Evolutionary conservation across 1,139 yeast species (phyloP).

Genomic region (Casaregolazyma suthepensis): DNA sequence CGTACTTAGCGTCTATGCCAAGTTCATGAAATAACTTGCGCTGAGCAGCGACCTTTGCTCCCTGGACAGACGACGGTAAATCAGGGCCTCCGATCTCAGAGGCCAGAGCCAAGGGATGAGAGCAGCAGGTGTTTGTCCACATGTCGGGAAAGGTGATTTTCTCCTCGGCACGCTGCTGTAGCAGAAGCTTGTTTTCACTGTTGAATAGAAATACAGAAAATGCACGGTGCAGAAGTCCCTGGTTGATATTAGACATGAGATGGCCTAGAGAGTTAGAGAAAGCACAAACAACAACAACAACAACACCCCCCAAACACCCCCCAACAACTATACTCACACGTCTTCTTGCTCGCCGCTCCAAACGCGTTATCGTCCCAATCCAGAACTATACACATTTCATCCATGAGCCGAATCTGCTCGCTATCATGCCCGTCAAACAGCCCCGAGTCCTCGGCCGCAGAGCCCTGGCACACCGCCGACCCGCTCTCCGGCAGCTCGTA

Average conservation of each 20-base stretch:
- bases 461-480: slow-evolving; percentile 9
- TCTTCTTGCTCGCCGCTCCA: slow-evolving; percentile 91
- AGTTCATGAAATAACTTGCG: slow-evolving; percentile 89
- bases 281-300: background rate
- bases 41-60: slow-evolving; percentile 84
- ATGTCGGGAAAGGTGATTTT: slow-evolving; percentile 91
- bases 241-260: slow-evolving; percentile 76
- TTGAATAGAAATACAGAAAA: slow-evolving; percentile 90
- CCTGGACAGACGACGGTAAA: slow-evolving; percentile 57
- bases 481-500: slow-evolving; percentile 6
- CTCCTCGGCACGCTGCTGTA: slow-evolving; percentile 93
- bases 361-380: slow-evolving; percentile 82
- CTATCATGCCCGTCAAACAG: slow-evolving; percentile 81
- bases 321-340: slow-evolving; percentile 39
- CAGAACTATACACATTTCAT: slow-evolving; percentile 89
- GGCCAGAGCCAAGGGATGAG: slow-evolving; percentile 86
- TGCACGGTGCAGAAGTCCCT: slow-evolving; percentile 88
- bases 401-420: slow-evolving; percentile 93
- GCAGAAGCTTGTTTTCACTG: slow-evolving; percentile 63
- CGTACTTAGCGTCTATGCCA: slow-evolving; percentile 62
- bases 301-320: too few species aligned
- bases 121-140: slow-evolving; percentile 99
- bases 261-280: slow-evolving; percentile 38
- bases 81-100: slow-evolving; percentile 61
- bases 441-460: slow-evolving; percentile 21